phyloP scores from a whole-genome alignment of 768 basidiomycete species.

The Cubamyces sp. region DNA sequence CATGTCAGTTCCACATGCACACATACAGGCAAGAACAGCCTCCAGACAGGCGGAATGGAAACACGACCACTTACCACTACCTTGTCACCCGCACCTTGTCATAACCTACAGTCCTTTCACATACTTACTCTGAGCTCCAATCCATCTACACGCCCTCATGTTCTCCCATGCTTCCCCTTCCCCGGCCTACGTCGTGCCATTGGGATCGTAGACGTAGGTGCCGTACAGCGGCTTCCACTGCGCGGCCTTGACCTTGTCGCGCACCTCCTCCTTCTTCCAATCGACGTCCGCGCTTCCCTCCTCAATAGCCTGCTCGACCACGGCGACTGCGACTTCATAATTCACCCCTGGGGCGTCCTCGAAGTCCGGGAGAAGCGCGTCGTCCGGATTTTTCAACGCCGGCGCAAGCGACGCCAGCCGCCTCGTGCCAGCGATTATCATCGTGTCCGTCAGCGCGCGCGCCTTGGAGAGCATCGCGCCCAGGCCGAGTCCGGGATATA shows the following conservation, averaged over 20 bases:
- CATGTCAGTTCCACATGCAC: not conserved
- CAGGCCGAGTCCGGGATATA: conserved; percentile 86
- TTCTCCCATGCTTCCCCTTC: conserved; percentile 4
- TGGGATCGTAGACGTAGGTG: conserved; percentile 63
- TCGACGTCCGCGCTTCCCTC: conserved; percentile 67
- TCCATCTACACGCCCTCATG: not conserved
- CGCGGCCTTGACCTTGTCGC: conserved; percentile 50
- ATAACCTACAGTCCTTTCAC: not conserved
- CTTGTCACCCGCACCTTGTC: not conserved
- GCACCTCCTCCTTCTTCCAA: conserved; percentile 53
- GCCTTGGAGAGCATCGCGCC: conserved; percentile 74
- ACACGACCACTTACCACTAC: not conserved
- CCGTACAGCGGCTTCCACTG: conserved; percentile 71
- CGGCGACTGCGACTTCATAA: conserved; percentile 78
- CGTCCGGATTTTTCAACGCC: conserved; percentile 68
- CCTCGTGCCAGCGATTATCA: conserved; percentile 82
- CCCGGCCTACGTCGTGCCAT: conserved; percentile 41
- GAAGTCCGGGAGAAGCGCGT: conserved; percentile 79
- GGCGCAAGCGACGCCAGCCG: conserved; percentile 81
- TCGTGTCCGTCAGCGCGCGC: conserved; percentile 69
- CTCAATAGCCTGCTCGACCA: conserved; percentile 76
- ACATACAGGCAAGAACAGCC: not conserved
- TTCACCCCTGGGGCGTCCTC: conserved; percentile 73
- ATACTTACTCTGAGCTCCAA: conserved; percentile 1
- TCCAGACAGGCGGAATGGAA: conserved; percentile 18